phyloP scores from a whole-genome alignment of 2,329 filamentous ascomycete genomes.

The Fusarium brachygibbosum region DNA sequence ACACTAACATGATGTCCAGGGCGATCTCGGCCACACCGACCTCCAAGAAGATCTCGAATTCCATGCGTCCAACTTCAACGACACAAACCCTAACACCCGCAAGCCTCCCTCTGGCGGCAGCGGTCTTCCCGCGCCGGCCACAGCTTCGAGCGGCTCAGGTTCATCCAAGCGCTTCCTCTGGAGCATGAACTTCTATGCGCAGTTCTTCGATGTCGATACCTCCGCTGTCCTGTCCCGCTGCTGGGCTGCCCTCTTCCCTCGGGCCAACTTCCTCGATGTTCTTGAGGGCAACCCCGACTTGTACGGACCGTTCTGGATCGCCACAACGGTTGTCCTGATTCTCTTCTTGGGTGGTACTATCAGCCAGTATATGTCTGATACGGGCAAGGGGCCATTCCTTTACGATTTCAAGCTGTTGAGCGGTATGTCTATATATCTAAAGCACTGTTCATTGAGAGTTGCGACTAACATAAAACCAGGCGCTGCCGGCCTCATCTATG shows the following conservation, averaged over 20 bases:
- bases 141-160: conserved; percentile 58
- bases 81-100: conserved; percentile 63
- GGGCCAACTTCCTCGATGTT: conserved; percentile 95
- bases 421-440: conserved; percentile 63
- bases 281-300: conserved; percentile 96
- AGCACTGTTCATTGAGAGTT: neutral
- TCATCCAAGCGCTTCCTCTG: conserved; percentile 90
- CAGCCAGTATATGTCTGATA: conserved; percentile 84
- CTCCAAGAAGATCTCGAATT: conserved; percentile 99
- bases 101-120: conserved; percentile 61
- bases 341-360: conserved; percentile 96
- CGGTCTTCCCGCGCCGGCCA: conserved; percentile 70
- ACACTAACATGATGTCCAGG: conserved; percentile 66
- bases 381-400: conserved; percentile 78
- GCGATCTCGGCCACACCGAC: conserved; percentile 97
- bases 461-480: conserved; percentile 59
- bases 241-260: conserved; percentile 88
- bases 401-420: conserved; percentile 94
- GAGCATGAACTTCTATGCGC: conserved; percentile 92
- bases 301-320: conserved; percentile 99
- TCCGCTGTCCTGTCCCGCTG: conserved; percentile 89
- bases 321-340: conserved; percentile 95
- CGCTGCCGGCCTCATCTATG: conserved; percentile 92
- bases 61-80: conserved; percentile 89
- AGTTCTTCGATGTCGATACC: conserved; percentile 99